A percentile compares a stretch with the other conserved stretches of the same genome.
phyloP scores from a whole-genome alignment of 2,329 filamentous ascomycete species.

The Plectosphaerella plurivora region DNA sequence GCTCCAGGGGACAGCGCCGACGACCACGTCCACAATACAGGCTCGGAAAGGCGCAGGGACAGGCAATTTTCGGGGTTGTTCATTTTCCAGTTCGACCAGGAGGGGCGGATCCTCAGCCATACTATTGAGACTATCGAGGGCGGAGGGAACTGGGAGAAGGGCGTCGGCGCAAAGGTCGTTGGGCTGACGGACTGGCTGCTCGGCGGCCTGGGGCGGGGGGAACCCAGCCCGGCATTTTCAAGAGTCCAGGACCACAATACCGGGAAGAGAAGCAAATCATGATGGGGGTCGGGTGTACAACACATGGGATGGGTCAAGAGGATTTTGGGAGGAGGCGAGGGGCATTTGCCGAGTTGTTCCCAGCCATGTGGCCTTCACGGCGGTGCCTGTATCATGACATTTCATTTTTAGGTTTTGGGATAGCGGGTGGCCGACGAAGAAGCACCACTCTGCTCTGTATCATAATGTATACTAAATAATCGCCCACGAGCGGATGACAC shows the following conservation, averaged over 20 bases:
- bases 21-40: slow-evolving; percentile 1
- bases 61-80: slow-evolving; percentile 89
- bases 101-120: slow-evolving; percentile 80
- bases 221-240: slow-evolving; percentile 16
- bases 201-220: slow-evolving; percentile 58
- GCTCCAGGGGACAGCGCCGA: background rate
- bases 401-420: too few relatives aligned
- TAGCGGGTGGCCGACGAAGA: too few relatives aligned
- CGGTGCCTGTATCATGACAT: too few relatives aligned
- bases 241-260: background rate
- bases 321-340: too few relatives aligned
- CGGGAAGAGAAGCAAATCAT: background rate
- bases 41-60: slow-evolving; percentile 41
- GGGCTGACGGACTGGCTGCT: slow-evolving; percentile 93
- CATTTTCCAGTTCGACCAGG: slow-evolving; percentile 88
- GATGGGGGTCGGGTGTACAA: too few relatives aligned
- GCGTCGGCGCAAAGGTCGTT: slow-evolving; percentile 76
- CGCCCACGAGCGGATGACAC: too few relatives aligned
- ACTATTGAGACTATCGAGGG: slow-evolving; percentile 93
- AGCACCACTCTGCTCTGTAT: too few relatives aligned
- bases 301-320: too few relatives aligned
- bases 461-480: too few relatives aligned
- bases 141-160: slow-evolving; percentile 76
- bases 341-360: too few relatives aligned
- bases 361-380: too few relatives aligned